These are phyloP conservation scores for Rosa lucieae DNA, from an alignment of 306 rosid genomes.

Conservation along the genomic window DNA sequence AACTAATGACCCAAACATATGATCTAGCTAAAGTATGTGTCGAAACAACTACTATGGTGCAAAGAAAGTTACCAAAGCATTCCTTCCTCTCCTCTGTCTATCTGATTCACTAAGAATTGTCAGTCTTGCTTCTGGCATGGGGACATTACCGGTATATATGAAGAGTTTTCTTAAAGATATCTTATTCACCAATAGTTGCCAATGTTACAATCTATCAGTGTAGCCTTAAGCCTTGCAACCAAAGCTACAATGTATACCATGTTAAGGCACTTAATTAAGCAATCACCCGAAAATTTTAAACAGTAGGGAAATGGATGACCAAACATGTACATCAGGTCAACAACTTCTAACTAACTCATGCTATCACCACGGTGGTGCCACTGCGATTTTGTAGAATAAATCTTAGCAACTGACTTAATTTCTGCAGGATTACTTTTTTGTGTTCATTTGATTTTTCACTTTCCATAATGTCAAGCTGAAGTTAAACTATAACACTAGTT, in stretches of 20 bases:
- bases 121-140: slow-evolving; percentile 33
- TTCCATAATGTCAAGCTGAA: background rate
- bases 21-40: slow-evolving; percentile 33
- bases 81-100: slow-evolving; percentile 45
- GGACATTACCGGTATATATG: slow-evolving; percentile 34
- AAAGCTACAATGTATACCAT: too few species aligned
- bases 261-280: background rate
- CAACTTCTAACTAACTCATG: background rate
- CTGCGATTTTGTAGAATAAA: background rate
- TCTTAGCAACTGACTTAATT: background rate
- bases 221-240: background rate
- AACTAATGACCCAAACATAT: slow-evolving; percentile 24
- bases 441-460: background rate
- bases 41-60: slow-evolving; percentile 47
- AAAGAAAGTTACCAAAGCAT: slow-evolving; percentile 31
- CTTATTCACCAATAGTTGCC: background rate
- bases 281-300: too few species aligned
- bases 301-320: background rate
- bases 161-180: background rate
- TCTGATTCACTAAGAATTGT: slow-evolving; percentile 50
- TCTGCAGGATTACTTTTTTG: too few species aligned
- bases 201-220: background rate
- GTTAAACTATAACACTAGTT: too few species aligned
- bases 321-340: background rate
- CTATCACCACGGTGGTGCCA: background rate